Conservation (phyloP, 306 rosid species). For the Dalbergia cochinchinensis region DNA sequence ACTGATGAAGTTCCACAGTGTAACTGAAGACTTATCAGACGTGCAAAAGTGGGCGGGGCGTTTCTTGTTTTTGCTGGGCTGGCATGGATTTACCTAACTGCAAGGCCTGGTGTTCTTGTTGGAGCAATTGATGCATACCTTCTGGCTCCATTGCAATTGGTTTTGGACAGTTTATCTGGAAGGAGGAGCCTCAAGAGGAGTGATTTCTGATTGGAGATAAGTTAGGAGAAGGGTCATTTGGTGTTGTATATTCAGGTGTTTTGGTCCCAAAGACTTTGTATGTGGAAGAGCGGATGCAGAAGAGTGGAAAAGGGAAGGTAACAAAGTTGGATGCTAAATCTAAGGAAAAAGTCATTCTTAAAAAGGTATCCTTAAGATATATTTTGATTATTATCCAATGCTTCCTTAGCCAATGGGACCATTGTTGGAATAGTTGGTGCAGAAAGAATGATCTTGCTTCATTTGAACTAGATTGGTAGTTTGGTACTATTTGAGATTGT, state of each 20-base stretch:
- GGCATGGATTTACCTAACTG: slow-evolving; percentile 76
- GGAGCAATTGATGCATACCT: slow-evolving; percentile 87
- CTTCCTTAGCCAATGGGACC: slow-evolving; percentile 11
- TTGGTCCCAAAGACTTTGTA: slow-evolving; percentile 64
- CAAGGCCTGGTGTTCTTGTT: slow-evolving; percentile 82
- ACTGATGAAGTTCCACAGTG: slow-evolving; percentile 58
- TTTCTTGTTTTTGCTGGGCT: slow-evolving; percentile 62
- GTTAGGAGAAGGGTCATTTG: slow-evolving; percentile 84
- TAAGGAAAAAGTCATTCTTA: slow-evolving; percentile 78
- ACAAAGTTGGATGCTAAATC: slow-evolving; percentile 56
- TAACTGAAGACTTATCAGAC: slow-evolving; percentile 63
- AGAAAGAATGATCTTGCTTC: neutral
- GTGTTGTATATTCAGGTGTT: slow-evolving; percentile 76
- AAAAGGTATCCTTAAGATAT: slow-evolving; percentile 58
- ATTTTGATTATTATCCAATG: neutral
- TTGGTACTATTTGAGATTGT: neutral
- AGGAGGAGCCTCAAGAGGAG: slow-evolving; percentile 65
- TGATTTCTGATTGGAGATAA: slow-evolving; percentile 69
- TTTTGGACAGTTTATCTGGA: slow-evolving; percentile 66
- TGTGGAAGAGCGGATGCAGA: slow-evolving; percentile 54
- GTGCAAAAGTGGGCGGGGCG: slow-evolving; percentile 79
- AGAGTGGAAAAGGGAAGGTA: slow-evolving; percentile 54
- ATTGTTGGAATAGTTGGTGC: slow-evolving; percentile 12
- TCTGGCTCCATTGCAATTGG: slow-evolving; percentile 78
- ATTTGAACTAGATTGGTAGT: neutral